A percentile compares a stretch with the other conserved stretches of the same genome.
Evolutionary conservation across 2,329 filamentous ascomycete species (phyloP).

Genomic region (Botryotinia calthae): DNA sequence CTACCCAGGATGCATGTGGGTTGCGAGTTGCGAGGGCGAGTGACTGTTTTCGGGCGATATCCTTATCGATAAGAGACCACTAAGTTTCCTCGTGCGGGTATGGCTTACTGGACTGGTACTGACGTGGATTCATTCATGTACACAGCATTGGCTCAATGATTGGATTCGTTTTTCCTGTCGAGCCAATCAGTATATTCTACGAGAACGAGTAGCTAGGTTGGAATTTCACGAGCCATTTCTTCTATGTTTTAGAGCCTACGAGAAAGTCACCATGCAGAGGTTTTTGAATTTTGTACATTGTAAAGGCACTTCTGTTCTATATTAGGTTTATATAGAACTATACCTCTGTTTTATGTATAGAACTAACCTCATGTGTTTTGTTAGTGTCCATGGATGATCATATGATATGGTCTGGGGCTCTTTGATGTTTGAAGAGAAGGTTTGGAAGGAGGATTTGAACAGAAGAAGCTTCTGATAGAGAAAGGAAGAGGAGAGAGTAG

Average conservation of each 20-base stretch:
- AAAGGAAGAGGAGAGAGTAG: background rate
- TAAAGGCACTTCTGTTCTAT: background rate
- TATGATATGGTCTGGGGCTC: background rate
- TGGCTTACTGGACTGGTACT: slow-evolving; percentile 14
- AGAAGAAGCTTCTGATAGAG: background rate
- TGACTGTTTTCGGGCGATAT: slow-evolving; percentile 4
- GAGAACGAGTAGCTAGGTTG: background rate
- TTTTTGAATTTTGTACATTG: background rate
- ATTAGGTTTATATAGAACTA: background rate
- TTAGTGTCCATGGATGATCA: background rate
- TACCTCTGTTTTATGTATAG: background rate
- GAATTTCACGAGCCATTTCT: background rate
- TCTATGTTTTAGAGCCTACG: background rate
- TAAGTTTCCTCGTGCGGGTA: background rate
- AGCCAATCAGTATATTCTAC: background rate
- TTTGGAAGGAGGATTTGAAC: background rate
- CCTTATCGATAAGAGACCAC: slow-evolving; percentile 20
- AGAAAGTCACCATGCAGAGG: background rate
- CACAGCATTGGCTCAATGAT: background rate
- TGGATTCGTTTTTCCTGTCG: background rate
- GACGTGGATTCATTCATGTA: background rate
- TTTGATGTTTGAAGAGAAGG: background rate
- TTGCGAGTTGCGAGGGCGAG: background rate
- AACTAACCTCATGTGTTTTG: background rate
- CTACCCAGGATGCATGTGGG: background rate